Evolutionary conservation across 2,329 filamentous ascomycete species (phyloP), one percentile per base, ranked within the genome.

Genomic region (Paecilomyces formosus): DNA sequence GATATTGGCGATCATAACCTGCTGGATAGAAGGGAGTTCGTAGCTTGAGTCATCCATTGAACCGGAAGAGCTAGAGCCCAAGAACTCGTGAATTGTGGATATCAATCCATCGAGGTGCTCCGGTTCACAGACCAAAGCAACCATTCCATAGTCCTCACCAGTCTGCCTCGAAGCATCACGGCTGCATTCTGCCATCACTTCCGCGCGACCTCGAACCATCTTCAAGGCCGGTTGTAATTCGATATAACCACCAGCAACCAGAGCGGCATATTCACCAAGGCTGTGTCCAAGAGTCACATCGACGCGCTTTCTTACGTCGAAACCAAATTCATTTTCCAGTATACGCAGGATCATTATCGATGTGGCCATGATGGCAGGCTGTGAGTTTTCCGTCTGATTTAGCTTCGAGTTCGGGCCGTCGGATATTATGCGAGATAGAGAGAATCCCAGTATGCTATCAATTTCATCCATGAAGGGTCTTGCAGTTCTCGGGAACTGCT

Each of bases 361-460:
- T 3, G 91, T 94, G 13, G 92, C 90, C 91, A 97, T 96, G 74
- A 97, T 96, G 66, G 93, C 92, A 1, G 93, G 93, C 74, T 97
- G 93, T 3, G 93, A 89, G 71, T 96, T 92, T 63, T 89, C 85
- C 3, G 93, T 97, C 58, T 85, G 83, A 49, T 90, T 95, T 58
- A 97, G 84, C 55, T 81, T 77, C 58, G 85, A 85, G 65, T 89
- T 90, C 1, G 93, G 89, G 0, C 93, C 92, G 28, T 89, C 80
- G 60, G 87, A 85, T 65, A 97, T 96, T 60, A 93, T 82, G 26
- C 82, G 80, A 45, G 90, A 92, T 58, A 97, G 82, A 62, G 87
- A 86, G 68, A 87, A 86, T 65, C 88, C 84, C 67, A 96, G 82
- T 26, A 85, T 84, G 50, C 85, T 78, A 76, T 97, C 91, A 72